Base-by-base conservation (phyloP, 1,139 yeast genomes). In the Kodamaea alishanica region DNA sequence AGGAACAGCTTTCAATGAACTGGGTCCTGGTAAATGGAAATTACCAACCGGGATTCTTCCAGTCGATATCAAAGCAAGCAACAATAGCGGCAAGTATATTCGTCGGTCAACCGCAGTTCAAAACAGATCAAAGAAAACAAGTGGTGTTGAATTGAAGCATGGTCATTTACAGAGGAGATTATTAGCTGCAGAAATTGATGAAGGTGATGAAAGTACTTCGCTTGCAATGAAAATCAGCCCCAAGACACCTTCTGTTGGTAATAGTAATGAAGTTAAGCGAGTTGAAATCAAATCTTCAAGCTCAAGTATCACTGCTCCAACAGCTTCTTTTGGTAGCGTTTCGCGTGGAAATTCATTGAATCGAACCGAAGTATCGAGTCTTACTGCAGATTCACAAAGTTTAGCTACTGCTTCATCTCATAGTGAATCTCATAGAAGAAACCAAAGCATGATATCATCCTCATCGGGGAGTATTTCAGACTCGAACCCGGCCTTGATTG, bases 141-240 rank as follows among this genome's bases (percentile, higher is more conserved):
- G 75, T 37, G 79, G 79, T 5, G 77, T 80, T 44, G 89, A 82
- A 46, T 73, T 84, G 52, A 79, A 83, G 46, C 92, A 84, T 55
- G 86, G 90, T 4, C 87, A 79, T 54, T 68, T 84, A 48, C 77
- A 79, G 39, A 87, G 86, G n/a, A 72, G 89, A 41, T 69, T 84
- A 56, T 65, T 85, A 43, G 92, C 92, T 1, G 79, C 84, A 9
- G 95, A 85, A 58, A 81, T 84, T 25, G 92, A 82, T 45, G 89
- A 84, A 42, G 77, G 71, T 29, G 85, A 79, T 43, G 41, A 39
- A 7, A 24, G 38, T 22, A 39, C 37, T 5, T 38, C 48, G 9
- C 40, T 41, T 11, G 38, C 38, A n/a, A 31, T 41, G 26, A 39
- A 33, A 28, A 24, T 36, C 30, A 41, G 32, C 9, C 41, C 44